Evolutionary conservation across 768 basidiomycete species (phyloP).

Genomic region (Rhodotorula babjevae): DNA sequence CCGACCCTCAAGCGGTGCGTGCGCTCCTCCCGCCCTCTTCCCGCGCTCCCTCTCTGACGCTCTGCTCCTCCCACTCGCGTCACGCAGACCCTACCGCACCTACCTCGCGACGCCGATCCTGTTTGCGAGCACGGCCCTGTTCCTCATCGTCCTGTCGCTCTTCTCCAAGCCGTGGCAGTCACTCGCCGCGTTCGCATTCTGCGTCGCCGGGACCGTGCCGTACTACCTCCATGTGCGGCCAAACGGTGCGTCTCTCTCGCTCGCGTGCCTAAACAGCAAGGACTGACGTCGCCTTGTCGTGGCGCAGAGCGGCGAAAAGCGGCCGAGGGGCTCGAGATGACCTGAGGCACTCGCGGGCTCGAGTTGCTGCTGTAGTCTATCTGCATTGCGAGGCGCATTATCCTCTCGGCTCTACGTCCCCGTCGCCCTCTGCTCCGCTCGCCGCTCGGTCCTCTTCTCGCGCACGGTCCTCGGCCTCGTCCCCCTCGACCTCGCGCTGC

Average conservation of each 20-base stretch:
- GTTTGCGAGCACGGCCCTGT: conserved; percentile 84
- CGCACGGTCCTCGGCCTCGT: background rate
- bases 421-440: background rate
- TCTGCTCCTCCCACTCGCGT: too few relatives aligned
- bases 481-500: too few relatives aligned
- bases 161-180: conserved; percentile 89
- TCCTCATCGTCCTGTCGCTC: conserved; percentile 87
- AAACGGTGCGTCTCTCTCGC: background rate
- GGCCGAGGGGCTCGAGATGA: conserved; percentile 13
- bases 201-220: conserved; percentile 23
- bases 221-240: conserved; percentile 25
- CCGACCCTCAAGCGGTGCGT: conserved; percentile 74
- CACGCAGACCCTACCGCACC: conserved; percentile 74
- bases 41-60: background rate
- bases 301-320: background rate
- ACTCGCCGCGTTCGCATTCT: conserved; percentile 60
- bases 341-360: background rate
- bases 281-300: too few relatives aligned
- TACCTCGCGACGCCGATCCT: conserved; percentile 84
- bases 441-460: too few relatives aligned
- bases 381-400: background rate
- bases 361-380: background rate
- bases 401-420: too few relatives aligned
- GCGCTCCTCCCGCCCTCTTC: background rate
- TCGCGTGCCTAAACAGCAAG: too few relatives aligned